A percentile compares a stretch with the other conserved stretches of the same genome.
These are phyloP conservation scores for Bruguiera hainesii DNA, from an alignment of 441 rosid species.

Conservation along the genomic window DNA sequence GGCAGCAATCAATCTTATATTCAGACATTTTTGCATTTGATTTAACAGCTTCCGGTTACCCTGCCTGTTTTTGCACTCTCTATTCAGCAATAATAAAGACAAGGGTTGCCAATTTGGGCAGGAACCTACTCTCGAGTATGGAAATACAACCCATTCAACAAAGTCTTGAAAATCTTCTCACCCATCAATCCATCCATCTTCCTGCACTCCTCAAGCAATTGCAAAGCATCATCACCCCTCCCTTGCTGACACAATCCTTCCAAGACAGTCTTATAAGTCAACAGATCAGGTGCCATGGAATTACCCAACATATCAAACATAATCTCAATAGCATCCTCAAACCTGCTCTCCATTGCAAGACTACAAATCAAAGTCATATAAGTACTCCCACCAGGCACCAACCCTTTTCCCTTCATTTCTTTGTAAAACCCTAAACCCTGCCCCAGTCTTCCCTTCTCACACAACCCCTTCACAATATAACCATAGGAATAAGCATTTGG, in stretches of 20 bases:
- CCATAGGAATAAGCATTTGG: conserved; percentile 67
- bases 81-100: background rate
- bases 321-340: conserved; percentile 48
- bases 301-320: conserved; percentile 63
- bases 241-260: conserved; percentile 73
- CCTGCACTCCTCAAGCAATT: conserved; percentile 69
- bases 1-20: too few species aligned
- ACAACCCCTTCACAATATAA: conserved; percentile 68
- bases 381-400: conserved; percentile 60
- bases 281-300: conserved; percentile 56
- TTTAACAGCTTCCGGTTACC: background rate
- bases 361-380: conserved; percentile 75
- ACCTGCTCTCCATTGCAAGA: conserved; percentile 57
- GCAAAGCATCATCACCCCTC: conserved; percentile 57
- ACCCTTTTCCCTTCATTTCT: conserved; percentile 61
- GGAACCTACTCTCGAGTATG: conserved; percentile 23
- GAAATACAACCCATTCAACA: conserved; percentile 54
- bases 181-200: conserved; percentile 68
- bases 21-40: background rate
- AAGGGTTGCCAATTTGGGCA: background rate
- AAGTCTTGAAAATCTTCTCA: conserved; percentile 48
- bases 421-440: conserved; percentile 71
- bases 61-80: background rate
- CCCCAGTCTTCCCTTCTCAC: conserved; percentile 65
- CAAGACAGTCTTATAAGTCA: conserved; percentile 78